Percentiles rank a stretch among this genome's conserved stretches.
Conservation (phyloP, 805 yeast genomes). For the Schwanniomyces occidentalis region DNA sequence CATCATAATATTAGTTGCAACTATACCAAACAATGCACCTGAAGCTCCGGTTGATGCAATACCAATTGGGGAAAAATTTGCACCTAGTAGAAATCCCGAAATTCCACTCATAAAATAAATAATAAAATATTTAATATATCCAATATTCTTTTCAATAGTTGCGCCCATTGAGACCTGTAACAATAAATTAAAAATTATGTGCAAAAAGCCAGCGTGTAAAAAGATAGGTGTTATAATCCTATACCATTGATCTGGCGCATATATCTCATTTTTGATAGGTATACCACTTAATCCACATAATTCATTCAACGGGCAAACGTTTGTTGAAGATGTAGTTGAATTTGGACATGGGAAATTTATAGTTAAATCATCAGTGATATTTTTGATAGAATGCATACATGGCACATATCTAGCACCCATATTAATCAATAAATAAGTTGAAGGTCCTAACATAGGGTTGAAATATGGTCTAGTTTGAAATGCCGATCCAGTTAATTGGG, state of each 20-base stretch:
- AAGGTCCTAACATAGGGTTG: slow-evolving; percentile 81
- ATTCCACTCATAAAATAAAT: slow-evolving; percentile 64
- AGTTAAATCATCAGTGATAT: slow-evolving; percentile 48
- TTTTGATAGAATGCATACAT: slow-evolving; percentile 58
- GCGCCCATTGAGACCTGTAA: slow-evolving; percentile 63
- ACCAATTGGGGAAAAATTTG: slow-evolving; percentile 68
- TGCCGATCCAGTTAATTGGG: slow-evolving; percentile 58
- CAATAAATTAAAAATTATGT: slow-evolving; percentile 61
- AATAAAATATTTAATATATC: slow-evolving; percentile 51
- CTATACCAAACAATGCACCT: slow-evolving; percentile 69
- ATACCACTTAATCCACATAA: slow-evolving; percentile 63
- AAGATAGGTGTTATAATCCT: slow-evolving; percentile 69
- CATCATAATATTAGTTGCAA: slow-evolving; percentile 60
- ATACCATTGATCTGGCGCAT: slow-evolving; percentile 65
- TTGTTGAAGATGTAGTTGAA: slow-evolving; percentile 53
- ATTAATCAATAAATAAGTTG: slow-evolving; percentile 61
- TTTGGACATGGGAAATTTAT: slow-evolving; percentile 67
- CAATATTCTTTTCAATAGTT: slow-evolving; percentile 57
- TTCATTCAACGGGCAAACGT: slow-evolving; percentile 57
- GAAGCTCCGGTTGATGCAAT: slow-evolving; percentile 69
- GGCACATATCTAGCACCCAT: slow-evolving; percentile 74
- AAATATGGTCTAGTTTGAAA: slow-evolving; percentile 70
- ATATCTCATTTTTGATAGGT: slow-evolving; percentile 28
- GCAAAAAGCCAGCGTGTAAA: slow-evolving; percentile 72
- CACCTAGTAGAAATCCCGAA: slow-evolving; percentile 66